phyloP scores from a whole-genome alignment of 129 eudicot species.

The Rutidosis leptorrhynchoides region DNA sequence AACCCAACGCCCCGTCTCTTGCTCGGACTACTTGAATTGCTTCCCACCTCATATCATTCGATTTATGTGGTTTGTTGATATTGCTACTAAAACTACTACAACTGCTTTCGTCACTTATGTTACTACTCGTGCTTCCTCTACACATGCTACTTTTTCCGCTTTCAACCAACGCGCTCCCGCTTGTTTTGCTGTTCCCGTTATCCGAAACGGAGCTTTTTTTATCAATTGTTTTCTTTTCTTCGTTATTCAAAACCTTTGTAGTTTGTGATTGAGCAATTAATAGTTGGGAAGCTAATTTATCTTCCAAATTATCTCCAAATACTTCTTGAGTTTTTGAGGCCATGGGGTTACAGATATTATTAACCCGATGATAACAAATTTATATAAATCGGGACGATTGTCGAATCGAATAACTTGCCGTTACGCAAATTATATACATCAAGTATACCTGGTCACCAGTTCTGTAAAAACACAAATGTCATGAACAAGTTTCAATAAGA shows the following conservation, averaged over 20 bases:
- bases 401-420: constrained; percentile 7
- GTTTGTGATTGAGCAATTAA: constrained; percentile 23
- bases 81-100: constrained; percentile 71
- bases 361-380: neutral
- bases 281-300: constrained; percentile 29
- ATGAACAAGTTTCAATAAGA: neutral
- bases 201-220: constrained; percentile 55
- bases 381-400: constrained; percentile 17
- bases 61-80: constrained; percentile 63
- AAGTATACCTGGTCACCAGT: neutral
- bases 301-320: constrained; percentile 28
- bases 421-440: neutral
- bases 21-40: constrained; percentile 56
- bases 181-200: constrained; percentile 46
- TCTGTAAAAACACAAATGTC: constrained; percentile 11
- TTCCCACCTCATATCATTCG: constrained; percentile 67
- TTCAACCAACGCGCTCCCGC: constrained; percentile 52
- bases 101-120: constrained; percentile 69
- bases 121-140: constrained; percentile 52
- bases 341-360: constrained; percentile 26
- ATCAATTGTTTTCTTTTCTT: constrained; percentile 40
- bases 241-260: constrained; percentile 33
- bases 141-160: constrained; percentile 61
- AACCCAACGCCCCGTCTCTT: constrained; percentile 57
- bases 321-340: constrained; percentile 40